A percentile compares a stretch with the other conserved stretches of the same genome.
Conservation (phyloP, 441 rosid genomes). For the Iberis amara region DNA sequence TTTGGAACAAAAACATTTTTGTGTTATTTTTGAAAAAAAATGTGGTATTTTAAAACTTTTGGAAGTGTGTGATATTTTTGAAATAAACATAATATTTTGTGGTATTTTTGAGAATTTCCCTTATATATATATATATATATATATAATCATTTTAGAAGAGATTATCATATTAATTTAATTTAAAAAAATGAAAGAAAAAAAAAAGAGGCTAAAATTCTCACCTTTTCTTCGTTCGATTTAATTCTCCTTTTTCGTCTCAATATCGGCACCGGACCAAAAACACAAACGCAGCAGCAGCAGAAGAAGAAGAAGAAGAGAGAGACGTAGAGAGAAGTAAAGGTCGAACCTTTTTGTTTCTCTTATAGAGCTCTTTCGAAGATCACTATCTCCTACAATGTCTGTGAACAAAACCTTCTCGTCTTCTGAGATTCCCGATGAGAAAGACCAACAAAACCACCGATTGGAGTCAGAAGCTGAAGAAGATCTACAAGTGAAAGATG, state of each 20-base stretch:
- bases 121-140: too few relatives aligned
- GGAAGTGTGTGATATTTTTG: too few relatives aligned
- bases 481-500: constrained; percentile 25
- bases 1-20: too few relatives aligned
- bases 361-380: constrained; percentile 4
- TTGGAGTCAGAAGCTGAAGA: constrained; percentile 21
- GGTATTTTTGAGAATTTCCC: too few relatives aligned
- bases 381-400: constrained; percentile 47
- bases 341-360: not conserved
- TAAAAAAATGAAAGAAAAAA: not conserved
- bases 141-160: not conserved
- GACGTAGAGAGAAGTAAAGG: not conserved
- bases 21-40: too few relatives aligned
- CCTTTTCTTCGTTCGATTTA: constrained; percentile 22
- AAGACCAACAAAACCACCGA: constrained; percentile 33
- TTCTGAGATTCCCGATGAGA: constrained; percentile 38
- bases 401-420: constrained; percentile 47
- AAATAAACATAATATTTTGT: too few relatives aligned
- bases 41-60: too few relatives aligned
- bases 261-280: constrained; percentile 23
- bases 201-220: constrained; percentile 22
- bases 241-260: constrained; percentile 8
- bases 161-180: not conserved
- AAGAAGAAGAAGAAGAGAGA: constrained; percentile 3
- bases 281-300: constrained; percentile 15